Conservation (phyloP, 495 filamentous ascomycete species). For the Aspergillus sclerotiicarbonarius region DNA sequence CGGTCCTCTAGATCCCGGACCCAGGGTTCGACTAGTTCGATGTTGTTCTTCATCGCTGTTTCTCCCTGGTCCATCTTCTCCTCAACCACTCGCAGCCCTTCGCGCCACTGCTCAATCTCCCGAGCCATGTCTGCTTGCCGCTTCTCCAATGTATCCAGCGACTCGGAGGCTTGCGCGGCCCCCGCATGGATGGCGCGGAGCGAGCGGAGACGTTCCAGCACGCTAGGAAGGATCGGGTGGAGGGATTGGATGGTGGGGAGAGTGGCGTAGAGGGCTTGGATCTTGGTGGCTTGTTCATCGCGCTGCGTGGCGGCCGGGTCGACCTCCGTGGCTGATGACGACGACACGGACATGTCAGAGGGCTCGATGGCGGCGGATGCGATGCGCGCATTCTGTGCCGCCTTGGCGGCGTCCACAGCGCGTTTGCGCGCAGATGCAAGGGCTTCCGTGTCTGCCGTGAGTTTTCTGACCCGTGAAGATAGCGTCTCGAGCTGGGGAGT, state of each 20-base stretch:
- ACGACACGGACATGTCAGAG: constrained; percentile 46
- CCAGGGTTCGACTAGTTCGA: constrained; percentile 80
- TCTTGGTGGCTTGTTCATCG: constrained; percentile 74
- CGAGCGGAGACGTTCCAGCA: constrained; percentile 82
- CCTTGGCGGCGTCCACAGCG: constrained; percentile 67
- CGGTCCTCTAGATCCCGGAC: constrained; percentile 82
- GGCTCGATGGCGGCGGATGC: constrained; percentile 40
- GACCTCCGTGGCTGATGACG: constrained; percentile 48
- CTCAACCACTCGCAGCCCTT: constrained; percentile 78
- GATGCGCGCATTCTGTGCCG: constrained; percentile 57
- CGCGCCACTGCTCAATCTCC: constrained; percentile 84
- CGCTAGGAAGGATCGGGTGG: constrained; percentile 76
- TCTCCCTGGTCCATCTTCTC: constrained; percentile 65
- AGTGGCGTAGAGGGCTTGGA: constrained; percentile 88
- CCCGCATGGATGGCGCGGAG: constrained; percentile 82
- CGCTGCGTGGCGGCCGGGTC: constrained; percentile 32
- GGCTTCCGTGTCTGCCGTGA: constrained; percentile 76
- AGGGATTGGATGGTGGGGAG: constrained; percentile 87
- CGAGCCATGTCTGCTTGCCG: constrained; percentile 77
- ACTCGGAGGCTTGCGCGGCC: constrained; percentile 81
- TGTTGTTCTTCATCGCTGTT: constrained; percentile 69
- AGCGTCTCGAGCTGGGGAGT: constrained; percentile 66
- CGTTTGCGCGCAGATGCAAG: constrained; percentile 69
- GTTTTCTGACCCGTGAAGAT: constrained; percentile 66
- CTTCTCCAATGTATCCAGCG: constrained; percentile 70